Percentiles rank a stretch among this genome's conserved stretches.
Evolutionary conservation across 441 rosid species (phyloP).

Genomic region (Erodium texanum): DNA sequence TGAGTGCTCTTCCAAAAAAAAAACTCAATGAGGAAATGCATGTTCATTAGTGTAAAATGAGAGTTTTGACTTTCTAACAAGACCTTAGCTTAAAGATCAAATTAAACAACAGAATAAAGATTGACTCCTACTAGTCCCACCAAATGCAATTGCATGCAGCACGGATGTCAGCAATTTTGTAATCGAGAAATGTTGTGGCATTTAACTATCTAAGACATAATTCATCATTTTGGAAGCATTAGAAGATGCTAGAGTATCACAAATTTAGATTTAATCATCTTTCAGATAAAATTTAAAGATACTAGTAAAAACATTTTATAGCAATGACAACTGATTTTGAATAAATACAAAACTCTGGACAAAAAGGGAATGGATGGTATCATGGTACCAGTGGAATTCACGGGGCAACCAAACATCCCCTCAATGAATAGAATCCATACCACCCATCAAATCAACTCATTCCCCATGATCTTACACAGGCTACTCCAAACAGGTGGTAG

Average conservation of each 20-base stretch:
- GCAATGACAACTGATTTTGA: not conserved
- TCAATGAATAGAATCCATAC: not conserved
- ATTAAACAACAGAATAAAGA: not conserved
- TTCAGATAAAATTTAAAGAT: not conserved
- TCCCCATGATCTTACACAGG: not conserved
- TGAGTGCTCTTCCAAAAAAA: not conserved
- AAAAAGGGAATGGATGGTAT: not conserved
- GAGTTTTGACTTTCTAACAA: not conserved
- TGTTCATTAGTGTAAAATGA: not conserved
- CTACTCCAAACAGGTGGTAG: not conserved
- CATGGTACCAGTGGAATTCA: not conserved
- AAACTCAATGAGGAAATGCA: not conserved
- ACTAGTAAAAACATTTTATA: not conserved
- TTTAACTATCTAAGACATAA: not conserved
- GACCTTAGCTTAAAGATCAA: not conserved
- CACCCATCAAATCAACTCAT: too few relatives aligned
- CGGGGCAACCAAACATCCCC: not conserved
- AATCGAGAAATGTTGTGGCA: not conserved
- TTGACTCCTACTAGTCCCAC: not conserved
- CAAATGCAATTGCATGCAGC: not conserved
- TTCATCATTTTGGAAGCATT: not conserved
- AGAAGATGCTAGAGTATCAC: not conserved
- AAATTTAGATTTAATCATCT: not conserved
- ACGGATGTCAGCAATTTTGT: not conserved
- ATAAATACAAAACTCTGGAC: not conserved